Evolutionary conservation across 306 rosid genomes (phyloP).

Genomic region (Ormosia semicastrata): DNA sequence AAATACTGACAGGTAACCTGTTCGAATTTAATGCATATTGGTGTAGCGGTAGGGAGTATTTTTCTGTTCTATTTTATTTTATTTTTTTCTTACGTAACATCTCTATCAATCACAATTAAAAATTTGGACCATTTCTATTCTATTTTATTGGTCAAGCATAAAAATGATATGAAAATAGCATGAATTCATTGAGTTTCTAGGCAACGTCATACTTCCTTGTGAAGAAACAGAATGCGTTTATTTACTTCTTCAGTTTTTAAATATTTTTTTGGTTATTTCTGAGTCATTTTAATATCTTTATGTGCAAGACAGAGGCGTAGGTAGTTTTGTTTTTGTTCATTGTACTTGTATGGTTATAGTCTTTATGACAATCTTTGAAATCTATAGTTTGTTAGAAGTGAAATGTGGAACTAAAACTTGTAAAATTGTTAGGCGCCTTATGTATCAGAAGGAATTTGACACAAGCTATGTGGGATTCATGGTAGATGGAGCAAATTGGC

Average conservation of each 20-base stretch:
- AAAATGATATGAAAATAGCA: too few species aligned
- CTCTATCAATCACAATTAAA: too few species aligned
- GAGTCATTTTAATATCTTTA: not conserved
- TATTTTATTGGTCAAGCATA: too few species aligned
- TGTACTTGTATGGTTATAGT: not conserved
- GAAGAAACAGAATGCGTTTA: not conserved
- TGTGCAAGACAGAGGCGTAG: not conserved
- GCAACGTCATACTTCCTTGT: not conserved
- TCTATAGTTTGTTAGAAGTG: slow-evolving; percentile 3
- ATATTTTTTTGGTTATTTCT: not conserved
- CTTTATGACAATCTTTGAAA: slow-evolving; percentile 1
- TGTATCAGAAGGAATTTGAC: slow-evolving; percentile 73
- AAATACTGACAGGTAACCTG: slow-evolving; percentile 70
- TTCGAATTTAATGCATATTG: not conserved
- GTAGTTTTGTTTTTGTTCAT: not conserved
- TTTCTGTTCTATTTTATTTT: too few species aligned
- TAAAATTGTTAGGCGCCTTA: slow-evolving; percentile 63
- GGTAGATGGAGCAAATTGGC: slow-evolving; percentile 88
- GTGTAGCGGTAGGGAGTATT: not conserved
- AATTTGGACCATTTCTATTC: too few species aligned
- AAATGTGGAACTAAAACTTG: slow-evolving; percentile 24
- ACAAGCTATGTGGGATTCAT: slow-evolving; percentile 73
- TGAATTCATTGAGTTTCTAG: not conserved
- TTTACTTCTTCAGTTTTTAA: not conserved
- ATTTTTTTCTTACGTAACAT: too few species aligned